Base-by-base conservation (phyloP, 1,284 basidiomycete genomes). In the Leccinum fallax region DNA sequence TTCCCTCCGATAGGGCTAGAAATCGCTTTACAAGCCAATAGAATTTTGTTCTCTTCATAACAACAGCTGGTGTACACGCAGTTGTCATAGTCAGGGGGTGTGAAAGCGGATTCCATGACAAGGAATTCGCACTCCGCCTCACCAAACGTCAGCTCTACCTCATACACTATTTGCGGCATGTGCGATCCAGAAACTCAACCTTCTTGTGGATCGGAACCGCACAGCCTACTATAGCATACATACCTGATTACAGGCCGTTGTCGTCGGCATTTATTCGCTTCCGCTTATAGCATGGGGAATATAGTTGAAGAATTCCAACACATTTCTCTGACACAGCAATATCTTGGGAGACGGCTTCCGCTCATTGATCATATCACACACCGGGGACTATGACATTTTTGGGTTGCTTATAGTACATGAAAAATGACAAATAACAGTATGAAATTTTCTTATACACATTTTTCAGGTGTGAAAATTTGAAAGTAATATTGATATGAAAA, bases 1-100 rank as follows among this genome's bases (percentile, higher is more conserved):
- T 66, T 36, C 78, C 66, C 3, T 66, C 65, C 26, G 70, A 61
- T 58, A 74, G 66, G 28, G 67, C 64, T 9, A 75, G 62, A 65
- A 90, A 84, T 2, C 67, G 68, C 53, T 81, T 71, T 9, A 80
- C 80, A 2, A 92, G 79, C 40, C 85, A 73, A 65, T 88, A 90
- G 32, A 90, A 8, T 36, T 4, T 8, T 76, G 71, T 92, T 92
- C 73, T 92, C 90, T 77, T 92, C 89, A 74, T 89, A 91, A 63
- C 80, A 83, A 53, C 74, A 75, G 6, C 75, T 38, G 56, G 69
- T 64, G 61, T 76, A 69, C 61, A 63, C 55, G 66, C 63, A 51
- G 57, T 67, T 34, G 58, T 38, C 30, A 62, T 64, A 61, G 49
- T 64, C 53, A 26, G 69, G 66, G 53, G 64, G 62, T 61, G 63